phyloP scores from a whole-genome alignment of 2,329 filamentous ascomycete species.

The Didymella exigua region DNA sequence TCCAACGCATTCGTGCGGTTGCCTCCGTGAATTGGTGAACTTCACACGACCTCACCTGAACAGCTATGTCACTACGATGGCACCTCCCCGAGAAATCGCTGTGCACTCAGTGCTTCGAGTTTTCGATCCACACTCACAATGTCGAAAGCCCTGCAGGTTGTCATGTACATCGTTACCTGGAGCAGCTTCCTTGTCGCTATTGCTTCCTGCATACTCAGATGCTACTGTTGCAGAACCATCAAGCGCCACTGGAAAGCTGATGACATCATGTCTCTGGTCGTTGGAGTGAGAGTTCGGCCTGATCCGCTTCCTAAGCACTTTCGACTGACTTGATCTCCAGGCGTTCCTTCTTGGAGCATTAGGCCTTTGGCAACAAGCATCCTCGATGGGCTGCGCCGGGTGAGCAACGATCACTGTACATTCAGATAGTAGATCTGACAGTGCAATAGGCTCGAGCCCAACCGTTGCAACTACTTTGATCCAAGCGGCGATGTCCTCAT shows the following conservation, averaged over 20 bases:
- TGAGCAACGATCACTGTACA: not conserved
- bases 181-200: constrained; percentile 1
- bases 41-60: not conserved
- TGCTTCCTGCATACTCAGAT: constrained; percentile 1
- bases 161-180: constrained; percentile 7
- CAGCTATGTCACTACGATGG: not conserved
- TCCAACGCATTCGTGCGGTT: not conserved
- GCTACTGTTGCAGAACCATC: constrained; percentile 3
- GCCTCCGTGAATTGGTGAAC: not conserved
- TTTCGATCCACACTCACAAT: not conserved
- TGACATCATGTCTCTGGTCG: constrained; percentile 10
- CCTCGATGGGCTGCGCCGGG: constrained; percentile 1
- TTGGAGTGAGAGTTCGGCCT: not conserved
- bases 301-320: not conserved
- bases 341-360: not conserved
- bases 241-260: constrained; percentile 11
- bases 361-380: not conserved
- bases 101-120: not conserved
- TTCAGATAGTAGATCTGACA: not conserved
- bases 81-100: not conserved
- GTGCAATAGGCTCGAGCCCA: not conserved
- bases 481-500: not conserved
- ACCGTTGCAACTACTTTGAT: not conserved
- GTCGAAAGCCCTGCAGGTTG: constrained; percentile 4
- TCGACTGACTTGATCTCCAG: not conserved